phyloP scores from a whole-genome alignment of 768 basidiomycete species.

The Tricholoma terreum region DNA sequence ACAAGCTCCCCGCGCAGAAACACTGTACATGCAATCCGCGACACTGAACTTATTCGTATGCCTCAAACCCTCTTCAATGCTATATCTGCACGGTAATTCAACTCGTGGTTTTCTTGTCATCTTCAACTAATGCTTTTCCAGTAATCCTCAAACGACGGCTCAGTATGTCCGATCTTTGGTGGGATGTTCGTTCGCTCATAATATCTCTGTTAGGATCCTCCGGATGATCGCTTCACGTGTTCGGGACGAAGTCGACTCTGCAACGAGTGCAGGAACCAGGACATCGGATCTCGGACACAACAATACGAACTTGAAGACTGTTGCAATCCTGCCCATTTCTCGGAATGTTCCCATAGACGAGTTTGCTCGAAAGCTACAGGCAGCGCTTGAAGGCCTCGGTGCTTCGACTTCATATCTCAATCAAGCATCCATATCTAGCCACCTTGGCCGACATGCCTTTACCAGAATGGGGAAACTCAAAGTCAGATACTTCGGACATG shows the following conservation, averaged over 20 bases:
- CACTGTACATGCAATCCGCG: slow-evolving; percentile 96
- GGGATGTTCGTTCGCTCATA: neutral
- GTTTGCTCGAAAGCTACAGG: slow-evolving; percentile 86
- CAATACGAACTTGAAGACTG: slow-evolving; percentile 89
- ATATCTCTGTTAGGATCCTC: slow-evolving; percentile 48
- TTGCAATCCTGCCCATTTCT: slow-evolving; percentile 86
- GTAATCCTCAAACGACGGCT: slow-evolving; percentile 83
- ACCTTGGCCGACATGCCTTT: slow-evolving; percentile 94
- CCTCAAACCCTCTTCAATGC: slow-evolving; percentile 97
- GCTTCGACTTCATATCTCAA: slow-evolving; percentile 90
- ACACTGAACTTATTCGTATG: slow-evolving; percentile 96
- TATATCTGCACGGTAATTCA: slow-evolving; percentile 71
- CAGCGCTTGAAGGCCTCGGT: slow-evolving; percentile 89
- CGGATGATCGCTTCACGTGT: slow-evolving; percentile 93
- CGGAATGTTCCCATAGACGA: slow-evolving; percentile 85
- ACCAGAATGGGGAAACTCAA: slow-evolving; percentile 97
- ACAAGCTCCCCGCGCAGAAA: slow-evolving; percentile 83
- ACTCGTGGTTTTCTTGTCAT: neutral
- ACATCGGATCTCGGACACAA: slow-evolving; percentile 66
- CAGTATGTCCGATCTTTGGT: slow-evolving; percentile 47
- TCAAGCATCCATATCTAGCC: slow-evolving; percentile 87
- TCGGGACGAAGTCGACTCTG: slow-evolving; percentile 73
- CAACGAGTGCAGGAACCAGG: slow-evolving; percentile 48
- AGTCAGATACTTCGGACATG: slow-evolving; percentile 44
- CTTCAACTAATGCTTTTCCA: slow-evolving; percentile 21